A percentile compares a stretch with the other conserved stretches of the same genome.
Evolutionary conservation across 495 filamentous ascomycete species (phyloP).

Genomic region (Neurospora terricola): DNA sequence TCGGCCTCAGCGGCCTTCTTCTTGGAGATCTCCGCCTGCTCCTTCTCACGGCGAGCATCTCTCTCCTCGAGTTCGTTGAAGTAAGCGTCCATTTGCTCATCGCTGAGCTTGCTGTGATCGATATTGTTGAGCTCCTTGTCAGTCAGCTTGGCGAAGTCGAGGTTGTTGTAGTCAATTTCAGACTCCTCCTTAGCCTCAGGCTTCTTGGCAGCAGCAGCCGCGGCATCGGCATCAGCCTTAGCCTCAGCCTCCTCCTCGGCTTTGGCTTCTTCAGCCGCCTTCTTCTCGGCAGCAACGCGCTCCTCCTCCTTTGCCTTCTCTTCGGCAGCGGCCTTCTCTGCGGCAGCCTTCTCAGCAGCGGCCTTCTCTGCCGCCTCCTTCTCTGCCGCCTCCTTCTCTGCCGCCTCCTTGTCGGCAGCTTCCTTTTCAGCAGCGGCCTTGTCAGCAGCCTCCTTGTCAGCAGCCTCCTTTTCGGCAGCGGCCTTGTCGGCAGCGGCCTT

Average conservation of each 20-base stretch:
- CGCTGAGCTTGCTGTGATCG: background rate
- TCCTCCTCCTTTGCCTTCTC: conserved; percentile 31
- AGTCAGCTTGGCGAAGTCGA: conserved; percentile 26
- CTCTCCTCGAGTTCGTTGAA: conserved; percentile 44
- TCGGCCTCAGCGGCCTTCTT: conserved; percentile 42
- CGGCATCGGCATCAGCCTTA: conserved; percentile 57
- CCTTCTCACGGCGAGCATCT: conserved; percentile 40
- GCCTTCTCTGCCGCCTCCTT: conserved; percentile 30
- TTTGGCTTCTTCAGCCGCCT: conserved; percentile 53
- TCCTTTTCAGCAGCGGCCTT: conserved; percentile 38
- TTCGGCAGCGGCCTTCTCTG: conserved; percentile 29
- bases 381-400: conserved; percentile 38
- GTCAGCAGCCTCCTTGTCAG: conserved; percentile 7
- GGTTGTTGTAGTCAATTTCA: conserved; percentile 33
- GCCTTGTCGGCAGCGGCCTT: conserved; percentile 38
- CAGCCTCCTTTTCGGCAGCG: conserved; percentile 39
- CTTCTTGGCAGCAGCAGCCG: conserved; percentile 45
- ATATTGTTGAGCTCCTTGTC: conserved; percentile 12
- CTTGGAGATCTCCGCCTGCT: conserved; percentile 50
- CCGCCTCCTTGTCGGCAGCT: conserved; percentile 39
- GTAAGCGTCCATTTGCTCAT: conserved; percentile 33
- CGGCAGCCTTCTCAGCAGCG: conserved; percentile 34
- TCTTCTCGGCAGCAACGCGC: conserved; percentile 34
- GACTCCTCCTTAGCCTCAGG: conserved; percentile 34
- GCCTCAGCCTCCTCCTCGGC: conserved; percentile 43